These are phyloP conservation scores for Alternaria arborescens DNA, from an alignment of 2,329 filamentous ascomycete species.

Conservation along the genomic window DNA sequence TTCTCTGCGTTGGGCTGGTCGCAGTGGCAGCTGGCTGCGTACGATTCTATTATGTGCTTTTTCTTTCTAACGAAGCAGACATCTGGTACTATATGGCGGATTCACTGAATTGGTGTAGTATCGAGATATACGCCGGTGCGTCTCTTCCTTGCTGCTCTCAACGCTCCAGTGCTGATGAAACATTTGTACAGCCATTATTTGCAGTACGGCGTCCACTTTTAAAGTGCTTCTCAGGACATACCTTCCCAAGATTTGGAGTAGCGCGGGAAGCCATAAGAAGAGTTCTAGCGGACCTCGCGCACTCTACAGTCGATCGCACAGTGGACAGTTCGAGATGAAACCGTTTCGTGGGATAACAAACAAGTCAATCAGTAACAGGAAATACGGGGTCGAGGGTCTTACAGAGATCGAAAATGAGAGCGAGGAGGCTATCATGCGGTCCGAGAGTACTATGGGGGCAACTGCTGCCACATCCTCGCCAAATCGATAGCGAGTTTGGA, in stretches of 20 bases:
- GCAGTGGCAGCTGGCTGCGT: slow-evolving; percentile 2
- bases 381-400: background rate
- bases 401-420: background rate
- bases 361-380: background rate
- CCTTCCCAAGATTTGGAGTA: background rate
- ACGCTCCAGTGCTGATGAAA: background rate
- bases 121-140: background rate
- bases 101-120: background rate
- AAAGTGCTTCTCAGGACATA: background rate
- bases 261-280: background rate
- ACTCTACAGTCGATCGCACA: background rate
- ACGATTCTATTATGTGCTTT: background rate
- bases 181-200: background rate
- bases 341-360: background rate
- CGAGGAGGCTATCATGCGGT: background rate
- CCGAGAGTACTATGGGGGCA: background rate
- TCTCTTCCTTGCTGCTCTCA: background rate
- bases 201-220: background rate
- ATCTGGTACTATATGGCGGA: slow-evolving; percentile 1
- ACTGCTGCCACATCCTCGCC: background rate
- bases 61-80: background rate
- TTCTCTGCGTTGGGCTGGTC: background rate
- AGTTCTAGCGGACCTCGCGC: background rate
- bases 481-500: background rate
- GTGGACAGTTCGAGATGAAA: background rate